Evolutionary conservation across 495 filamentous ascomycete genomes (phyloP).

Genomic region (Umbilicaria muhlenbergii): DNA sequence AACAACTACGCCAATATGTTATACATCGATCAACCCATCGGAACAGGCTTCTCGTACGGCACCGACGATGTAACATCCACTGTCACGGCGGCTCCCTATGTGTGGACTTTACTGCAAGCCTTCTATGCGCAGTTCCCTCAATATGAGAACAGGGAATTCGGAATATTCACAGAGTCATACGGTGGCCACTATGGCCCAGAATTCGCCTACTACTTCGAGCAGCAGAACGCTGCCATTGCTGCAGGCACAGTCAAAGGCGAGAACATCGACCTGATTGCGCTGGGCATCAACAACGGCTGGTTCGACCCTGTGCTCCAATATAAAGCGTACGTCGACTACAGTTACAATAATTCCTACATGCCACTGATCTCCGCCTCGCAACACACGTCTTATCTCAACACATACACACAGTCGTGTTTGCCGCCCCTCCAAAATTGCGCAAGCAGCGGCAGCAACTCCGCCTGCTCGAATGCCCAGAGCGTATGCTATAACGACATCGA

Average conservation of each 20-base stretch:
- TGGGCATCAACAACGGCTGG: constrained; percentile 45
- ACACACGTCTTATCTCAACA: constrained; percentile 21
- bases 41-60: constrained; percentile 39
- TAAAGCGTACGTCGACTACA: constrained; percentile 34
- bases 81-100: constrained; percentile 32
- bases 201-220: constrained; percentile 33
- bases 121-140: constrained; percentile 37
- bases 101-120: constrained; percentile 39
- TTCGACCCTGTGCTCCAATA: constrained; percentile 33
- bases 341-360: constrained; percentile 36
- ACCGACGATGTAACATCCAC: constrained; percentile 31
- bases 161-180: constrained; percentile 39
- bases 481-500: constrained; percentile 31
- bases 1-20: constrained; percentile 48
- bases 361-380: constrained; percentile 29
- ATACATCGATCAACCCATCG: constrained; percentile 40
- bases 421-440: constrained; percentile 24
- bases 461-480: constrained; percentile 25
- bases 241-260: constrained; percentile 24
- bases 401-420: constrained; percentile 25
- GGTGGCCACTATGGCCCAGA: constrained; percentile 36
- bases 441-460: constrained; percentile 19
- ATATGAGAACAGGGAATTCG: constrained; percentile 37
- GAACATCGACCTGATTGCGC: constrained; percentile 33
- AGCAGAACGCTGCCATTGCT: constrained; percentile 32